Evolutionary conservation across 805 yeast genomes (phyloP).

Genomic region (Schwanniomyces yamadae): DNA sequence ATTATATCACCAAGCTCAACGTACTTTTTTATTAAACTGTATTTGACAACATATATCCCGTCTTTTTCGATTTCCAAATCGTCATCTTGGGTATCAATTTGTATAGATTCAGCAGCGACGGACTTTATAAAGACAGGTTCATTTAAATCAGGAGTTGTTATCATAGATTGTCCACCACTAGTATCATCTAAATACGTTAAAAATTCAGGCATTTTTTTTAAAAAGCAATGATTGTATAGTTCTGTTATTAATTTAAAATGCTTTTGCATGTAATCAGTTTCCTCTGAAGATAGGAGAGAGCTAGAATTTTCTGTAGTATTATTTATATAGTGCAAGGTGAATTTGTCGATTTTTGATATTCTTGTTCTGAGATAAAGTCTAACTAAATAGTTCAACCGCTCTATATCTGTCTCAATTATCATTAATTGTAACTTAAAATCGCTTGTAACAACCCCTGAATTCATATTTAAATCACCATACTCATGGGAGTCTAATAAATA

Average conservation of each 20-base stretch:
- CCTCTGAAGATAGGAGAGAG: constrained; percentile 52
- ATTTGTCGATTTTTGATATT: constrained; percentile 70
- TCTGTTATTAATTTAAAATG: constrained; percentile 66
- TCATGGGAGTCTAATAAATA: constrained; percentile 75
- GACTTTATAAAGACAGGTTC: constrained; percentile 75
- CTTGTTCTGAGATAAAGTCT: constrained; percentile 80
- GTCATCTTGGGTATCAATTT: constrained; percentile 34
- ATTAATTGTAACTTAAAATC: constrained; percentile 77
- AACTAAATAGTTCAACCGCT: constrained; percentile 78
- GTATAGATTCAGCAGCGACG: constrained; percentile 24
- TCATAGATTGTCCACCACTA: constrained; percentile 62
- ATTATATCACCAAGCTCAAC: constrained; percentile 37
- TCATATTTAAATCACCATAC: constrained; percentile 56
- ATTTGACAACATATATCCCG: constrained; percentile 77
- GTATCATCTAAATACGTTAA: constrained; percentile 76
- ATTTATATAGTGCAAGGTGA: constrained; percentile 57
- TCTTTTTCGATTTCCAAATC: constrained; percentile 56
- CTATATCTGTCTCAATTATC: constrained; percentile 89
- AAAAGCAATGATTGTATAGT: constrained; percentile 65
- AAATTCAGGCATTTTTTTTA: constrained; percentile 63
- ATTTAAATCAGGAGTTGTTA: constrained; percentile 72
- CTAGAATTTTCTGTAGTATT: constrained; percentile 19
- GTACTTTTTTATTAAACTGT: constrained; percentile 41
- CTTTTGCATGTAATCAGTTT: constrained; percentile 60
- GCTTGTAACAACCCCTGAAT: constrained; percentile 26